Evolutionary conservation across 495 filamentous ascomycete species (phyloP).

Genomic region (Lasiosphaeria miniovina): DNA sequence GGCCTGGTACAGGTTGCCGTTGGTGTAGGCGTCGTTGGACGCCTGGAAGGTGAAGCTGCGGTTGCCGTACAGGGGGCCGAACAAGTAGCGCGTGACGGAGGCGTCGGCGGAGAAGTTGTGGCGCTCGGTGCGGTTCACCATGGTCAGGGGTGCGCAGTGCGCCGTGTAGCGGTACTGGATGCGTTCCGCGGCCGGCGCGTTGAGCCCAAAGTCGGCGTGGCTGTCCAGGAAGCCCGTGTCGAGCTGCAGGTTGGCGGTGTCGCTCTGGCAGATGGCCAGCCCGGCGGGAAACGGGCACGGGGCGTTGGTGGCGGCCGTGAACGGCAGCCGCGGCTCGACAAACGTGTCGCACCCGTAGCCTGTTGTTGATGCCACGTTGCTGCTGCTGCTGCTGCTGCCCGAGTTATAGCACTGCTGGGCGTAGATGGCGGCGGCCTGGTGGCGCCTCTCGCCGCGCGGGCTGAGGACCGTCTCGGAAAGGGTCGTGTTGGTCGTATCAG

Average conservation of each 20-base stretch:
- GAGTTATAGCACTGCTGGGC: slow-evolving; percentile 15
- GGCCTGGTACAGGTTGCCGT: not conserved
- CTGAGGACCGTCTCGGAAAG: not conserved
- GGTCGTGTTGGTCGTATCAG: not conserved
- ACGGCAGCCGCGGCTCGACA: slow-evolving; percentile 7
- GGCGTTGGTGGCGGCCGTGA: slow-evolving; percentile 12
- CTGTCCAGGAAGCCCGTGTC: slow-evolving; percentile 22
- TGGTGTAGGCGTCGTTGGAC: too few relatives aligned
- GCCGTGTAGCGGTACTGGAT: slow-evolving; percentile 10
- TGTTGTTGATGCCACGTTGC: too few relatives aligned
- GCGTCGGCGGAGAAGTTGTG: not conserved
- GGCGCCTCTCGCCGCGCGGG: not conserved
- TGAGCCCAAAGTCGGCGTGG: slow-evolving; percentile 21
- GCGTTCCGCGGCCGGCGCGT: slow-evolving; percentile 14
- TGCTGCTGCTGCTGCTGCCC: too few relatives aligned
- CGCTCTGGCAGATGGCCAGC: slow-evolving; percentile 13
- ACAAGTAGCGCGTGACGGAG: slow-evolving; percentile 12
- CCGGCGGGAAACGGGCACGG: slow-evolving; percentile 19
- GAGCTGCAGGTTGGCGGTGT: slow-evolving; percentile 13
- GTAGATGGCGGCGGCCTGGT: slow-evolving; percentile 13
- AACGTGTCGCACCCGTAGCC: slow-evolving; percentile 8
- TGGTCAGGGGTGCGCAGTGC: slow-evolving; percentile 22
- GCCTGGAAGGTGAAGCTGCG: not conserved
- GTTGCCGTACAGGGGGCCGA: not conserved
- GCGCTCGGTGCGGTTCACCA: slow-evolving; percentile 9